Base-by-base conservation (phyloP, 1,139 yeast species). In the Candida buenavistaensis region DNA sequence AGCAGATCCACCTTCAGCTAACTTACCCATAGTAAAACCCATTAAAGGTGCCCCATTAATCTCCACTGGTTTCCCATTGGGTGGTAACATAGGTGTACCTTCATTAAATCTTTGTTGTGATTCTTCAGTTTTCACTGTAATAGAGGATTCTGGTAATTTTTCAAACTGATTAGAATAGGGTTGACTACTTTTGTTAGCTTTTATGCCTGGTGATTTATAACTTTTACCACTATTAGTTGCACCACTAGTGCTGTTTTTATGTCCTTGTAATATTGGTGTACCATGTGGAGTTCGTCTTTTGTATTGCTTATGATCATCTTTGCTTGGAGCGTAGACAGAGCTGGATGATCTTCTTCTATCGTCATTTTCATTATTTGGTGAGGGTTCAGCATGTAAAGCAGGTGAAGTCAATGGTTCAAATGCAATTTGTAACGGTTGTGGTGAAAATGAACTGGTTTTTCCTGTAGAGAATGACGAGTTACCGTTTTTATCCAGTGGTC, bases 351-450 rank as follows among this genome's bases (percentile, higher is more conserved):
- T 52, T 39, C 73, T 55, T 32, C 68, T 54, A 35, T 52, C 62
- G 28, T 37, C 32, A 16, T 8, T 16, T 14, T 34, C 13, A 14
- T 19, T 26, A 20, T 14, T 5, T 8, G 32, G 22, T 14, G 51
- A 43, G 7, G 48, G 50, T 36, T 67, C 73, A 26, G 78, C 80
- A 40, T 70, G 75, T 31, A 82, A 59, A 2, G 87, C 85, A 1
- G 90, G 89, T 1, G 87, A 80, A 2, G 87, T 78, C 42, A 82
- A 46, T 30, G 78, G 66, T 62, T 74, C 68, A 50, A 70, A 59
- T 38, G 66, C 46, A 21, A 67, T 52, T 34, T 55, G 64, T 7
- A 59, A 55, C 2, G 72, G 68, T 8, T 43, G 47, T 4, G 32
- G 35, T 3, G 31, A 26, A 53, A 41, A 62, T 5, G 36, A 24